Conservation (phyloP, 495 filamentous ascomycete genomes). For the Podospora pseudoanserina region DNA sequence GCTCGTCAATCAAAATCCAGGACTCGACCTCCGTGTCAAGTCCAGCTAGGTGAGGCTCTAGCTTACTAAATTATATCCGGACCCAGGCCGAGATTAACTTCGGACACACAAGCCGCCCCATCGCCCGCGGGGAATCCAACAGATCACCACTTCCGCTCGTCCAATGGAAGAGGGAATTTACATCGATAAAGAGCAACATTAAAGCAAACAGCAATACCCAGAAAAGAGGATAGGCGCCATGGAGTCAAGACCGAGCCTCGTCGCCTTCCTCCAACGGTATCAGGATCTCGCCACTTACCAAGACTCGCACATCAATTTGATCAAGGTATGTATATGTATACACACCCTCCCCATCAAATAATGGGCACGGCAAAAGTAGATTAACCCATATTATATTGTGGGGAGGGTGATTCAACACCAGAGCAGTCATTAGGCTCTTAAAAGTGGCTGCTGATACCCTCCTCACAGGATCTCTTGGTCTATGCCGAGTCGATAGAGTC, state of each 20-base stretch:
- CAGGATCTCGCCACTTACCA: slow-evolving; percentile 33
- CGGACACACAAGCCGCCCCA: neutral
- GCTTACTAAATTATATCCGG: neutral
- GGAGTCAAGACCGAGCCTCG: neutral
- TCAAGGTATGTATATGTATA: slow-evolving; percentile 26
- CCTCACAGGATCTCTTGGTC: slow-evolving; percentile 42
- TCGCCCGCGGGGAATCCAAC: neutral
- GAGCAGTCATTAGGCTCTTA: neutral
- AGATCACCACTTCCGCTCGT: neutral
- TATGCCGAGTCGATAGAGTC: slow-evolving; percentile 38
- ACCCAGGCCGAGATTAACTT: neutral
- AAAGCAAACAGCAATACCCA: neutral
- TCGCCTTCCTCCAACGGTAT: slow-evolving; percentile 42
- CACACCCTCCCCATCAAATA: too few species aligned
- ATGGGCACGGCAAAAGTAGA: too few species aligned
- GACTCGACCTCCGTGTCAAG: neutral
- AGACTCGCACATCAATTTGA: slow-evolving; percentile 37
- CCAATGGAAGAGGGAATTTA: too few species aligned
- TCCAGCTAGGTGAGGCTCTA: neutral
- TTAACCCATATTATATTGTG: too few species aligned
- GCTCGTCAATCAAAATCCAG: neutral
- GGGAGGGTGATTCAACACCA: too few species aligned
- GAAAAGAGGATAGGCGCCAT: neutral
- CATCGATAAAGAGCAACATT: neutral
- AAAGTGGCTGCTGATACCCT: neutral